Conservation (phyloP, 192 early-diverging fungal species). For the Rhizophlyctis rosea region DNA sequence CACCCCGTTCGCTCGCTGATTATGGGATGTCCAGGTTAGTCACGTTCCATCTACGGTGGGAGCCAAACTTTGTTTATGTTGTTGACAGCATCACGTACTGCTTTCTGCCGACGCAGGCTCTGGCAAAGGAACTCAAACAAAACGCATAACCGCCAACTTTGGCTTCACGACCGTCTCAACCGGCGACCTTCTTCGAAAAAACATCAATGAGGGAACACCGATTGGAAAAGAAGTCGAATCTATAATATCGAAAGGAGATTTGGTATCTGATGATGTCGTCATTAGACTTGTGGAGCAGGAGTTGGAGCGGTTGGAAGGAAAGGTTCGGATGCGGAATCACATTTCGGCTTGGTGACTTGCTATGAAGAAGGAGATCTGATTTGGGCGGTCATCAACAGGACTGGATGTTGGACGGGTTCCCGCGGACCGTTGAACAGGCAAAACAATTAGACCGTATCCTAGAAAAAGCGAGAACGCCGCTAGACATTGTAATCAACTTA, state of each 20-base stretch:
- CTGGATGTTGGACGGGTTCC: constrained; percentile 90
- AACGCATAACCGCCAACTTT: constrained; percentile 67
- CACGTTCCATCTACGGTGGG: neutral
- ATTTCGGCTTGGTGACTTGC: neutral
- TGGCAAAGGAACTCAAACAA: constrained; percentile 85
- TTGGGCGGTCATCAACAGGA: constrained; percentile 27
- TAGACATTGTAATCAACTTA: constrained; percentile 86
- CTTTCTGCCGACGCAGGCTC: neutral
- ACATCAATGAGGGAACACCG: constrained; percentile 66
- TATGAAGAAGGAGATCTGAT: too few species aligned
- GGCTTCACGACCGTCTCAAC: constrained; percentile 68
- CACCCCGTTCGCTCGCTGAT: neutral
- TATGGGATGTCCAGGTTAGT: neutral
- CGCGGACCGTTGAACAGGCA: constrained; percentile 83
- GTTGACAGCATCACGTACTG: too few species aligned
- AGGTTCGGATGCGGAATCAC: too few species aligned
- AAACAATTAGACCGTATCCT: constrained; percentile 63
- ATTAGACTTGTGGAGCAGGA: constrained; percentile 61
- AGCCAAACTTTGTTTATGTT: neutral
- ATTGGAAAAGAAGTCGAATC: constrained; percentile 45
- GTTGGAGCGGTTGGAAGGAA: constrained; percentile 43
- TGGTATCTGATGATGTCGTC: constrained; percentile 74
- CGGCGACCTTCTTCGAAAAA: constrained; percentile 82
- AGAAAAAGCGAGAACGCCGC: constrained; percentile 49
- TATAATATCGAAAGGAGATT: constrained; percentile 42